Evolutionary conservation across 1,284 basidiomycete species (phyloP).

Genomic region (Irpex sp.): DNA sequence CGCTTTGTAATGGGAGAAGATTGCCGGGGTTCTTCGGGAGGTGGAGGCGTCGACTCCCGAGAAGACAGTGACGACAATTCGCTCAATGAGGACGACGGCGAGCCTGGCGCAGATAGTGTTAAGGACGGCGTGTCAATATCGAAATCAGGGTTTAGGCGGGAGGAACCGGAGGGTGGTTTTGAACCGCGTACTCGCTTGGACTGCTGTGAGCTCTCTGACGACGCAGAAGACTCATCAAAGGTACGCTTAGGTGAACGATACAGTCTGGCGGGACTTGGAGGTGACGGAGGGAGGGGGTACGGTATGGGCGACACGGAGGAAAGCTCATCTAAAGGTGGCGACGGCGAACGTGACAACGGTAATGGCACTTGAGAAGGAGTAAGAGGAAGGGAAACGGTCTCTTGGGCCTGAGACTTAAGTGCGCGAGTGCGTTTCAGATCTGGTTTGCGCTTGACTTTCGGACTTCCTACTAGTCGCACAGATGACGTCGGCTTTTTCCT

Average conservation of each 20-base stretch:
- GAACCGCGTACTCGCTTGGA: slow-evolving; percentile 40
- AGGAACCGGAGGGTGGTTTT: background rate
- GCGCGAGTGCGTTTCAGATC: slow-evolving; percentile 13
- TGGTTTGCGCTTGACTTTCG: slow-evolving; percentile 15
- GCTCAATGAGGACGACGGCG: slow-evolving; percentile 32
- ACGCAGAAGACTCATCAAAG: slow-evolving; percentile 58
- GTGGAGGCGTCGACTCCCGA: slow-evolving; percentile 34
- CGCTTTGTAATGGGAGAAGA: slow-evolving; percentile 48
- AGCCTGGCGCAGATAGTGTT: slow-evolving; percentile 36
- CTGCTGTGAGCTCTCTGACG: slow-evolving; percentile 38
- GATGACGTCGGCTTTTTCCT: slow-evolving; percentile 28
- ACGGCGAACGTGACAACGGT: slow-evolving; percentile 40
- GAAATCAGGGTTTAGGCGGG: slow-evolving; percentile 19
- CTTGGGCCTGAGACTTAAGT: slow-evolving; percentile 10
- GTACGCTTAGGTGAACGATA: slow-evolving; percentile 61
- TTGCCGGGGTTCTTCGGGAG: slow-evolving; percentile 25
- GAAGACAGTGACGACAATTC: slow-evolving; percentile 39
- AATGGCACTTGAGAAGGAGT: slow-evolving; percentile 33
- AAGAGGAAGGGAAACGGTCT: slow-evolving; percentile 14
- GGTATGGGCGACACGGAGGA: background rate
- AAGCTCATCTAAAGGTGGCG: slow-evolving; percentile 30
- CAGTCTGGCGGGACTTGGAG: slow-evolving; percentile 26
- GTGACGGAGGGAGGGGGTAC: slow-evolving; percentile 20
- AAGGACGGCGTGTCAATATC: slow-evolving; percentile 41
- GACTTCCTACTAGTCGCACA: slow-evolving; percentile 15